Conservation (phyloP, 495 filamentous ascomycete genomes). For the Penicillium canescens region DNA sequence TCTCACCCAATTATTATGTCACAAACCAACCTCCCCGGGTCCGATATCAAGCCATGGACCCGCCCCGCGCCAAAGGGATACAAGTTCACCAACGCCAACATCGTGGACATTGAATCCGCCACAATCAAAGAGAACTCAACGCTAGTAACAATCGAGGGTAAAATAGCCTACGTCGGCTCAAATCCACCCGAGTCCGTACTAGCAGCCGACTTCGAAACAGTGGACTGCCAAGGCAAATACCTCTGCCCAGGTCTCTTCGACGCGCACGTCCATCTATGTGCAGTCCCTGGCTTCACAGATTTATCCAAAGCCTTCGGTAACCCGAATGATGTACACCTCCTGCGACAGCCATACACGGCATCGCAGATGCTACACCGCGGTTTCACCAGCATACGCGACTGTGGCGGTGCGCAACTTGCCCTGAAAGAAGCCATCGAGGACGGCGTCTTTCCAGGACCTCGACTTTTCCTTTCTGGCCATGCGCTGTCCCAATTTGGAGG, state of each 20-base stretch:
- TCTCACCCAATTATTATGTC: conserved; percentile 2
- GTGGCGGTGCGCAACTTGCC: conserved; percentile 49
- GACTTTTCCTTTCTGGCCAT: conserved; percentile 49
- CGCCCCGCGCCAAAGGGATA: conserved; percentile 27
- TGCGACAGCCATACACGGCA: conserved; percentile 48
- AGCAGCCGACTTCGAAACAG: conserved; percentile 9
- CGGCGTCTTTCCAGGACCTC: conserved; percentile 45
- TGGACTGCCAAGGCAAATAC: conserved; percentile 48
- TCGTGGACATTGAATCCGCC: conserved; percentile 34
- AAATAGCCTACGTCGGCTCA: conserved; percentile 17
- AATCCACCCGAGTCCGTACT: conserved; percentile 9
- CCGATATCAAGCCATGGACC: conserved; percentile 38
- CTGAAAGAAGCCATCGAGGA: conserved; percentile 54
- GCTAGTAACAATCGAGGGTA: conserved; percentile 14
- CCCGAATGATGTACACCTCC: conserved; percentile 24
- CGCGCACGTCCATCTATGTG: conserved; percentile 53
- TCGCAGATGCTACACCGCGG: conserved; percentile 51
- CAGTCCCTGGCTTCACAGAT: conserved; percentile 39
- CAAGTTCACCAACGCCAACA: conserved; percentile 35
- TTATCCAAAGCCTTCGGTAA: conserved; percentile 30
- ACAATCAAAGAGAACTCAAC: conserved; percentile 23
- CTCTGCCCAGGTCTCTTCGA: conserved; percentile 58
- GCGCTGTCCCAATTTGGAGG: conserved; percentile 55
- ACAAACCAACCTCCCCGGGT: conserved; percentile 10
- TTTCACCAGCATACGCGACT: conserved; percentile 55